Percentiles rank a stretch among this genome's conserved stretches.
Conservation (phyloP, 805 yeast genomes). For the Saccharomycodes ludwigii region DNA sequence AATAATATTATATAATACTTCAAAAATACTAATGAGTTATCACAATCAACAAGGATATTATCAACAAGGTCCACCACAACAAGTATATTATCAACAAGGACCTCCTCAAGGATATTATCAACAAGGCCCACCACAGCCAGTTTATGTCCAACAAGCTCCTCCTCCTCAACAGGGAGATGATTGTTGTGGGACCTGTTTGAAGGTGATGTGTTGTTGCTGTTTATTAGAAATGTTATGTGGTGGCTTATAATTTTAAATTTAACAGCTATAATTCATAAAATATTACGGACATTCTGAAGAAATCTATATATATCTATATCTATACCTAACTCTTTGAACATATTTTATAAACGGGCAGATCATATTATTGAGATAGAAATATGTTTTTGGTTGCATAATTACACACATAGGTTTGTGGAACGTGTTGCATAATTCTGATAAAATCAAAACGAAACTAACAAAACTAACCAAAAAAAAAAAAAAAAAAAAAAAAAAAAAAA, state of each 20-base stretch:
- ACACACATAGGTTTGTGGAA: too few species aligned
- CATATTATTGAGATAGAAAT: too few species aligned
- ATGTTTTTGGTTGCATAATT: too few species aligned
- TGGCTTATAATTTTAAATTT: conserved; percentile 3
- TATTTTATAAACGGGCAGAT: too few species aligned
- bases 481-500: too few species aligned
- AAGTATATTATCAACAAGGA: conserved; percentile 15
- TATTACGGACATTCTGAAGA: neutral
- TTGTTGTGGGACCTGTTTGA: conserved; percentile 20
- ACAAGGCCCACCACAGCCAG: conserved; percentile 14
- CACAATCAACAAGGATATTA: conserved; percentile 10
- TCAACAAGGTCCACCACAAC: conserved; percentile 11
- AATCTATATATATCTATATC: too few species aligned
- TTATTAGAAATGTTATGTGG: conserved; percentile 19
- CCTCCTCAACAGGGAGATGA: conserved; percentile 15
- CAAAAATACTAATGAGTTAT: too few species aligned
- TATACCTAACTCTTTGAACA: too few species aligned
- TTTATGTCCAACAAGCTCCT: conserved; percentile 19
- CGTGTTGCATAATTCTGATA: too few species aligned
- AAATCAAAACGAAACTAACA: too few species aligned
- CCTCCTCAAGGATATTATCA: conserved; percentile 11
- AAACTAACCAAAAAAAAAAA: too few species aligned
- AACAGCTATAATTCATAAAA: neutral
- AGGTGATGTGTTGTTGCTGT: conserved; percentile 22
- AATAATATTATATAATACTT: conserved; percentile 7